These are phyloP conservation scores for Lachancea quebecensis DNA, from an alignment of 805 yeast species.

Conservation along the genomic window DNA sequence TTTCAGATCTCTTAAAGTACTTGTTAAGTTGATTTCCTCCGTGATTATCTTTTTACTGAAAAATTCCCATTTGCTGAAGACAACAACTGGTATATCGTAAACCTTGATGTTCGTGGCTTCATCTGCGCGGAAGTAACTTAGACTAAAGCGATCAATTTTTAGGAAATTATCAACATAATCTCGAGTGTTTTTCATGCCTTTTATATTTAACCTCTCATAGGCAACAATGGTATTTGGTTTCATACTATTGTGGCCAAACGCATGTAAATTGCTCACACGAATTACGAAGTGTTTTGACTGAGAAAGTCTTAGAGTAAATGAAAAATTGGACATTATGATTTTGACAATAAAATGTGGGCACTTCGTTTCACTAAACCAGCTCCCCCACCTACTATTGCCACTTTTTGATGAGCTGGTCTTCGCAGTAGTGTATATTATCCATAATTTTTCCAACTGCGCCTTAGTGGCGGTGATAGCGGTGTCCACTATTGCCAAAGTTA, in stretches of 20 bases:
- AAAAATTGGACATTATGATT: slow-evolving; percentile 21
- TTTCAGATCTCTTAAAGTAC: slow-evolving; percentile 23
- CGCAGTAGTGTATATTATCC: slow-evolving; percentile 3
- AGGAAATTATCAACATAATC: slow-evolving; percentile 10
- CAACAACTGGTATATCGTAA: slow-evolving; percentile 20
- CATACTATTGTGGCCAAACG: not conserved
- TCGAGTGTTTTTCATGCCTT: not conserved
- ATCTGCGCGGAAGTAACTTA: not conserved
- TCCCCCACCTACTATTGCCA: not conserved
- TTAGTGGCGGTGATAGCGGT: slow-evolving; percentile 25
- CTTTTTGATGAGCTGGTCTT: not conserved
- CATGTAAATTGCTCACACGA: slow-evolving; percentile 2
- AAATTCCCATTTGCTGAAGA: slow-evolving; percentile 26
- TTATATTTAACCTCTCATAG: not conserved
- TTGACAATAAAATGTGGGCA: slow-evolving; percentile 22
- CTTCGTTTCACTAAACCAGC: not conserved
- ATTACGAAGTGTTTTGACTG: slow-evolving; percentile 6
- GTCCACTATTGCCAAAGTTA: slow-evolving; percentile 25
- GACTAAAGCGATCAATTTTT: slow-evolving; percentile 5
- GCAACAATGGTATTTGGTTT: not conserved
- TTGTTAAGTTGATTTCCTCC: not conserved
- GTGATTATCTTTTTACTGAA: slow-evolving; percentile 8
- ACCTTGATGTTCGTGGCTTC: not conserved
- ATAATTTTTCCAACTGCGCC: slow-evolving; percentile 11
- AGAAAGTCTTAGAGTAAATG: slow-evolving; percentile 19